Base-by-base conservation (phyloP, 768 basidiomycete species). In the Tricholoma bakamatsutake region DNA sequence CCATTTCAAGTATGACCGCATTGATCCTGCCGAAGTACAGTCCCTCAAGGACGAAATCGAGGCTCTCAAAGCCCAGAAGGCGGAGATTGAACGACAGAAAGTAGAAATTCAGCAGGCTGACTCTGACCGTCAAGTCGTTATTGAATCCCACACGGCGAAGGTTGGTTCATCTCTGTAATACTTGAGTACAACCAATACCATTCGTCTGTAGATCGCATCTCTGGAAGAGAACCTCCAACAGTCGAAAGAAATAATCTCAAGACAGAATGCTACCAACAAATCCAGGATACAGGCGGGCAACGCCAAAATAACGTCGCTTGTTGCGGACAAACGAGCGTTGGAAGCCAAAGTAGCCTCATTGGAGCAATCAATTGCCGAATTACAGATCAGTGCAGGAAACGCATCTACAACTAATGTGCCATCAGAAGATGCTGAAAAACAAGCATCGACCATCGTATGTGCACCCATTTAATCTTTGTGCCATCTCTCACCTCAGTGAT, bases 11-110 rank as follows among this genome's bases (percentile, higher is more conserved):
- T 93, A 93, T 64, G 90, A 94, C 62, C 88, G 92, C 45, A 87
- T 90, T 61, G 92, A 93, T 66, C 91, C 92, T 15, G 83, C 87
- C 2, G 92, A 94, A 63, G 75, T 93, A 35, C 88, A 92, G 63
- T 76, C 80, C 6, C 76, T 94, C 53, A 89, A 85, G 68, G 87
- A 88, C 21, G 85, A 92, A 64, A 79, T 88, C 8, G 79, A 81
- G 52, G 67, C 61, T 13, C 59, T 88, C 53, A 82, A 82, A 60
- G 54, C 70, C 0, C 67, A 80, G 60, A 75, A 68, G 52, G 61
- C 54, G 10, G 68, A 73, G 28, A 66, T 70, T 5, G 73, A 74
- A 13, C 60, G 57, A 49, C 57, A 63, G 27, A 64, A 65, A 43
- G 34, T 48, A 15, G 60, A 62, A 17, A 56, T 56, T 27, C 59